Base-by-base conservation (phyloP, 2,329 filamentous ascomycete genomes). In the Penicillium expansum region DNA sequence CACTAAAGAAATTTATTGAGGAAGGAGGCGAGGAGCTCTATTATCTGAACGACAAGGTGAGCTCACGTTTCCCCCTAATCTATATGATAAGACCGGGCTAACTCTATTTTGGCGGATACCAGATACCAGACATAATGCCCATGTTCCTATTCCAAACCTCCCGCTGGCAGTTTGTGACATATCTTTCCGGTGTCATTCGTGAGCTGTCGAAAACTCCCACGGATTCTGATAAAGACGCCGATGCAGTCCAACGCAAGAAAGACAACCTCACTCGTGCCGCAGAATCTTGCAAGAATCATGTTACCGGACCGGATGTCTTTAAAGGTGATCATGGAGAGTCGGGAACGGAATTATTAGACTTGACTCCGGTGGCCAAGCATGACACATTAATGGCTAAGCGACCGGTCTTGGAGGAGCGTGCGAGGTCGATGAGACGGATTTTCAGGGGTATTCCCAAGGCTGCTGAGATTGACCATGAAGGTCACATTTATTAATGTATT, bases 131-230 rank as follows among this genome's bases (percentile, higher is more conserved):
- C 43, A 89, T 96, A 64, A 92, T 96, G 91, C 81, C 85, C 0
- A 80, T 89, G 56, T 90, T 97, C 67, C 81, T 99, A 20, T 99
- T 96, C 71, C 93, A 97, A 72, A 87, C 88, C 18, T 96, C 92
- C 2, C 84, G 92, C 24, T 85, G 88, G 59, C 85, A 92, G 56
- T 80, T 97, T 4, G 80, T 97, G 16, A 80, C 84, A 18, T 83
- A 86, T 49, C 77, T 99, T 45, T 86, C 86, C 65, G 76, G 83
- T n/a, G 79, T 84, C 13, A 80, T 88, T 61, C 82, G 89, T 47
- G 76, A 81, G 8, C 61, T 62, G 71, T 80, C 24, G 74, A 79
- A 55, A 74, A 82, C 56, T 73, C 77, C 56, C 76, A 80, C 62
- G 39, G 69, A 76, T n/a, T 52, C 64, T 30, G 71, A 70, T n/a